Evolutionary conservation across 495 filamentous ascomycete species (phyloP), one percentile per base, ranked within the genome.

Genomic region (Extremus antarcticus): DNA sequence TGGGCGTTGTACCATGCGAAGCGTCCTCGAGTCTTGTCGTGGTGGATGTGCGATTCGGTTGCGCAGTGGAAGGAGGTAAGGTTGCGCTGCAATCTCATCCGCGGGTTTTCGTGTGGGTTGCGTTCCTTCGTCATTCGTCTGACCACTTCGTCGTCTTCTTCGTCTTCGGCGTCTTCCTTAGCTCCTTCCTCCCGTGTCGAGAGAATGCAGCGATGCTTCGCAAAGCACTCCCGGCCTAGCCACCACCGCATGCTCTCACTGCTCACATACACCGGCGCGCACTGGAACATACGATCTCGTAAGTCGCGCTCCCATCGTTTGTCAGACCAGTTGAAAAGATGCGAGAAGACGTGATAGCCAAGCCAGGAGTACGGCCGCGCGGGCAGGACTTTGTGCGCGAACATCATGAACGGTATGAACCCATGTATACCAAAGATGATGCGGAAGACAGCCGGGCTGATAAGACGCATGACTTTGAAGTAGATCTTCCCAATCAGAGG

Each of bases 351-450:
- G 43, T 78, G 82, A 64, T 97, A 97, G 7, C 89, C 92, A 25
- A 96, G 72, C 41, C 78, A 79, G n/a, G 88, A 90, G 61, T 94
- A 97, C 21, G 94, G 53, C 0, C 67, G 69, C 0, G 82, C 73
- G 3, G 82, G 79, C 3, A 95, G 68, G 10, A 78, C 50, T 0
- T 66, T 60, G 56, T 90, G 90, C 75, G 90, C 88, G 0, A 77
- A 76, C 83, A 95, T 86, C 91, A 96, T 97, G 63, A 94, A 72
- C 1, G 91, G 91, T 55, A 97, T 95, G 70, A 96, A 97, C 0
- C 90, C 82, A 65, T 95, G 90, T 49, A 96, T 90, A 20, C 91
- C 91, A 64, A 97, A 97, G 58, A 94, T 75, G 25, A 88, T 56
- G 0, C 88, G 76, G 69, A 95, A 97, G 66, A 87, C 74, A 16